Base-by-base conservation (phyloP, 225 moss, liverwort and hornwort species). In the Lunularia cruciata region DNA sequence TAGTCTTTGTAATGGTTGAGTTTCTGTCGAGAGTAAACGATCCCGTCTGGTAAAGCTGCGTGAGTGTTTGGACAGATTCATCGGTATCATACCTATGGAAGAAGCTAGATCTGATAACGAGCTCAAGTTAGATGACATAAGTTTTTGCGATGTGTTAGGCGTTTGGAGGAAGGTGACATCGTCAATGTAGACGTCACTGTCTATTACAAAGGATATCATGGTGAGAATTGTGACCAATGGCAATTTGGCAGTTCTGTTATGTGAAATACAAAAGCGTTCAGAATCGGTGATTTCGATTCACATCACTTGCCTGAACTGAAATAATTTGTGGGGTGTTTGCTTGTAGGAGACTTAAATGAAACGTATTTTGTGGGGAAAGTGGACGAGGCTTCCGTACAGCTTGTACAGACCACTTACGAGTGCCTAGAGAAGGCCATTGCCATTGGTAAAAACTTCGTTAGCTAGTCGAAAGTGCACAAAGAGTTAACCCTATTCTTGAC, bases 361-460 rank as follows among this genome's bases (percentile, higher is more conserved):
- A 93, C 93, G 26, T 98, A 83, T 71, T 80, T 98, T 12, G 98
- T 98, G 63, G 98, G 98, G 43, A 83, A 89, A 66, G 91, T 98
- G 69, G 93, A 91, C 48, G 83, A 86, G 59, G 91, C 84, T 60
- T 89, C 91, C 23, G 79, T 85, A 76, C 74, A 71, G 57, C 91
- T 93, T 62, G 93, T 98, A 75, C 86, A 83, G 66, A 75, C 75
- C 76, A 98, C 98, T 39, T 93, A 91, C 58, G 98, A 98, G 71
- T 90, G 89, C 81, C 72, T 98, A 67, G 84, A 91, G 59, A 93
- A 93, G 79, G 93, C 89, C 53, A 93, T 98, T 73, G 80, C 93
- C 51, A 79, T 87, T 63, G 96, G 96, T 92, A 52, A 71, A n/a
- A 22, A 9, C 47, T 33, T 61, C n/a, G n/a, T n/a, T n/a, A n/a